These are phyloP conservation scores for Xanthoceras sorbifolium DNA, from an alignment of 345 rosid species.

Conservation along the genomic window DNA sequence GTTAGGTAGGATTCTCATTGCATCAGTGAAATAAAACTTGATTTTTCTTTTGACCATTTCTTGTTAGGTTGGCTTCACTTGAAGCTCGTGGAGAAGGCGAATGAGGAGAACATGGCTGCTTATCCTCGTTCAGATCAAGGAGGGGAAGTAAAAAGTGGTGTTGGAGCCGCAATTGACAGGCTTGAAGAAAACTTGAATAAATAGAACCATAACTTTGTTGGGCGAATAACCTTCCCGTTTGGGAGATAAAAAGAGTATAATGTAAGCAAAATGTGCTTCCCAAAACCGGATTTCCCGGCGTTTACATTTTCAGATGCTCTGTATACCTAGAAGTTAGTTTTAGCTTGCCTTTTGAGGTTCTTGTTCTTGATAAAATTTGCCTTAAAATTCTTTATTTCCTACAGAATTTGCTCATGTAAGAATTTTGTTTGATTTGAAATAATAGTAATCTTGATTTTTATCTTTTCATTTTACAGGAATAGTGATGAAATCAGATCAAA, in stretches of 20 bases:
- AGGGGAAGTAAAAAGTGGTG: conserved; percentile 57
- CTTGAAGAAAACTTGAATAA: conserved; percentile 63
- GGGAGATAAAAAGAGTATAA: background rate
- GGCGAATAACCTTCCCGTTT: background rate
- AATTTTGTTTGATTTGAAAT: background rate
- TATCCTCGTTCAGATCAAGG: conserved; percentile 21
- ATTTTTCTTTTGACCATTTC: background rate
- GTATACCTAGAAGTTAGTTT: background rate
- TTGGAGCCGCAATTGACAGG: conserved; percentile 81
- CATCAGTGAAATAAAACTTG: too few relatives aligned
- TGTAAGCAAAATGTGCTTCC: background rate
- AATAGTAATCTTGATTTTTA: background rate
- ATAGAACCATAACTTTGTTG: conserved; percentile 19
- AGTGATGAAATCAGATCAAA: background rate
- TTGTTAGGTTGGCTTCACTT: conserved; percentile 81
- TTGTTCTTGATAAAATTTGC: background rate
- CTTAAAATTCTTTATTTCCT: background rate
- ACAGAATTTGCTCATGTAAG: background rate
- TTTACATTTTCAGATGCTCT: background rate
- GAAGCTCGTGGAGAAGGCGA: conserved; percentile 86
- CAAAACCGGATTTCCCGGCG: background rate
- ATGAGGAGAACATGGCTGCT: conserved; percentile 48
- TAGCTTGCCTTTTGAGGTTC: background rate
- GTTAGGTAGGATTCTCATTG: too few relatives aligned
- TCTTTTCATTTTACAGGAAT: background rate